These are phyloP conservation scores for Lycium ferocissimum DNA, from an alignment of 257 asterid species.

Conservation along the genomic window DNA sequence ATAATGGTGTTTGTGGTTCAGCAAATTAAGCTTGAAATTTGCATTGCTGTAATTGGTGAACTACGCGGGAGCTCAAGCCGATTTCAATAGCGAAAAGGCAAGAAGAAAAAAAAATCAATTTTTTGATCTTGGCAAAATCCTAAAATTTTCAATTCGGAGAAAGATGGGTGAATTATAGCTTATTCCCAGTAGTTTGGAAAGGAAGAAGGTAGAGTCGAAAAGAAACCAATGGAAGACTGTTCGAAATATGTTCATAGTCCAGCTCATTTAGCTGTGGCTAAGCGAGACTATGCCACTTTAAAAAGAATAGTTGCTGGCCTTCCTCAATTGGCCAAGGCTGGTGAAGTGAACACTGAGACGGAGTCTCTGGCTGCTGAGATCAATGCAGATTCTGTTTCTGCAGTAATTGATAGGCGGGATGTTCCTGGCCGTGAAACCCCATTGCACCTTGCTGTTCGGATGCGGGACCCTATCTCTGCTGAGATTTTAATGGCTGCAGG, in stretches of 20 bases:
- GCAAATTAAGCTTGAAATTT: constrained; percentile 36
- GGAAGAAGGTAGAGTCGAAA: constrained; percentile 31
- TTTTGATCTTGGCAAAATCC: constrained; percentile 38
- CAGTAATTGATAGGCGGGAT: constrained; percentile 87
- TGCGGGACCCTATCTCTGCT: constrained; percentile 77
- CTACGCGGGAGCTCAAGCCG: constrained; percentile 29
- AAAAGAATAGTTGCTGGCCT: constrained; percentile 71
- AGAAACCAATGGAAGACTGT: constrained; percentile 74
- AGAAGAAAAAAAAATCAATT: constrained; percentile 24
- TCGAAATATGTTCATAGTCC: constrained; percentile 84
- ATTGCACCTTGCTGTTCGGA: constrained; percentile 86
- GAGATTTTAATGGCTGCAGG: constrained; percentile 99
- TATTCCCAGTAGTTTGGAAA: constrained; percentile 39
- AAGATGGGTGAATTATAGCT: constrained; percentile 41
- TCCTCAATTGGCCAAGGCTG: constrained; percentile 84
- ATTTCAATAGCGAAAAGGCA: constrained; percentile 24
- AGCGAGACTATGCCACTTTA: constrained; percentile 67
- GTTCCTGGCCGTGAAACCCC: constrained; percentile 99
- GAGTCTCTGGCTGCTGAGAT: constrained; percentile 87
- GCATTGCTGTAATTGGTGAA: constrained; percentile 30
- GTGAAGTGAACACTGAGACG: constrained; percentile 82
- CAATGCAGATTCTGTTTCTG: constrained; percentile 79
- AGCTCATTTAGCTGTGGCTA: constrained; percentile 81
- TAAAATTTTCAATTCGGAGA: constrained; percentile 33
- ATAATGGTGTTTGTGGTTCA: constrained; percentile 34